Conservation (phyloP, 345 rosid genomes). For the Barbarea vulgaris region DNA sequence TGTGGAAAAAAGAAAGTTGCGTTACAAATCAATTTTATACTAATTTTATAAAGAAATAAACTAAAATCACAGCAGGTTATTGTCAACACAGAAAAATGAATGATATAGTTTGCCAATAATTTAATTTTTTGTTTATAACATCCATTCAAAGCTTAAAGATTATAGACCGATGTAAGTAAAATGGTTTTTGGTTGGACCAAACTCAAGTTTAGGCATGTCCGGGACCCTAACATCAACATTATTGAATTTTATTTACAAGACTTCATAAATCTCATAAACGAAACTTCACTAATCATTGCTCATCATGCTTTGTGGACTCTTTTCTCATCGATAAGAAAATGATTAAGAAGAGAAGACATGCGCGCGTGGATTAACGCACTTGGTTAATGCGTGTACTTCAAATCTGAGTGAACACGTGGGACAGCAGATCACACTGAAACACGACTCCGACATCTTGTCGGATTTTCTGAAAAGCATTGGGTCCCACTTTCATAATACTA, state of each 20-base stretch:
- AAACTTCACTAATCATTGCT: not conserved
- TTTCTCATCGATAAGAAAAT: slow-evolving; percentile 10
- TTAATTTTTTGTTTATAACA: no score
- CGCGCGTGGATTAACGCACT: slow-evolving; percentile 34
- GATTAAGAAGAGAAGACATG: slow-evolving; percentile 20
- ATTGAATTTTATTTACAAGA: not conserved
- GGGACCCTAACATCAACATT: not conserved
- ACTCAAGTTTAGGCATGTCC: not conserved
- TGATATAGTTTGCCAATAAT: no score
- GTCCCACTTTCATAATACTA: slow-evolving; percentile 19
- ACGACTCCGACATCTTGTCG: slow-evolving; percentile 36
- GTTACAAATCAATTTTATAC: no score
- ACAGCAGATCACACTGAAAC: slow-evolving; percentile 36
- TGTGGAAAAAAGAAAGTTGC: no score
- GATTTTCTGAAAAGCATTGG: slow-evolving; percentile 26
- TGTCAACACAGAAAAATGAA: no score
- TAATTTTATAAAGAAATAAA: no score
- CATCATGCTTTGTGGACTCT: slow-evolving; percentile 5
- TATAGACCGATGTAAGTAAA: not conserved
- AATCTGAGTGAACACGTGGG: slow-evolving; percentile 27
- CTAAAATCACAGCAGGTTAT: no score
- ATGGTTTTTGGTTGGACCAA: not conserved
- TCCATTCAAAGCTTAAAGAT: no score
- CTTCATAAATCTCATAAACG: not conserved
- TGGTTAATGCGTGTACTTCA: not conserved